Conservation (phyloP, 352 stramenopile genomes). For the Globisporangium solare region DNA sequence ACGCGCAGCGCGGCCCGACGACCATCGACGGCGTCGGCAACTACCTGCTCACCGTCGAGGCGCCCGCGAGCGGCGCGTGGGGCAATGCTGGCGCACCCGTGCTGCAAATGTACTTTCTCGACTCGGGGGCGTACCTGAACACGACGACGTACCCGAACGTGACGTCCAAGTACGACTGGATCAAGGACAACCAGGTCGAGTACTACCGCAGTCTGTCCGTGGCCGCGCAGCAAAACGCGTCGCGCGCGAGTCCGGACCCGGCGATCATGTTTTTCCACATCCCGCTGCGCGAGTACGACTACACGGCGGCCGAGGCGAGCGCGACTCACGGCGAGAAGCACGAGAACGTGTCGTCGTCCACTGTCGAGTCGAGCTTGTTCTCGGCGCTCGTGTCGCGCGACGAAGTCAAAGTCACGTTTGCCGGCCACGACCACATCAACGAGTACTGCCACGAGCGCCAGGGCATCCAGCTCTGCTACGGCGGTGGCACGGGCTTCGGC, state of each 20-base stretch:
- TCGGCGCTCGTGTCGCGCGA: slow-evolving; percentile 33
- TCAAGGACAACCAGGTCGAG: slow-evolving; percentile 41
- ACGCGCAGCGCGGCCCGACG: slow-evolving; percentile 39
- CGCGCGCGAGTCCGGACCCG: too few species aligned
- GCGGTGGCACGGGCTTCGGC: slow-evolving; percentile 39
- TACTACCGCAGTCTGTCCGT: slow-evolving; percentile 33
- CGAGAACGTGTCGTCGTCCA: slow-evolving; percentile 23
- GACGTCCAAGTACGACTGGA: slow-evolving; percentile 32
- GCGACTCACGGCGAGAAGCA: slow-evolving; percentile 21
- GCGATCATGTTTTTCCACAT: slow-evolving; percentile 32
- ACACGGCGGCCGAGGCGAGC: slow-evolving; percentile 13
- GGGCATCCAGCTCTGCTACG: slow-evolving; percentile 49
- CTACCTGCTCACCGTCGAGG: slow-evolving; percentile 50
- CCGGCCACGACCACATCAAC: slow-evolving; percentile 50
- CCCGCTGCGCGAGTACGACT: slow-evolving; percentile 40
- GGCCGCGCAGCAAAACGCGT: background rate
- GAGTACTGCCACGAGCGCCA: slow-evolving; percentile 45
- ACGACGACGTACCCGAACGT: slow-evolving; percentile 19
- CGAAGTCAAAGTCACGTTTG: slow-evolving; percentile 57
- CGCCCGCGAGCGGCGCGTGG: slow-evolving; percentile 34
- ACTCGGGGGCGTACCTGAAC: slow-evolving; percentile 38
- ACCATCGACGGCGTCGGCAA: slow-evolving; percentile 57
- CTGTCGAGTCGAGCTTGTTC: slow-evolving; percentile 33
- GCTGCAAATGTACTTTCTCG: slow-evolving; percentile 73
- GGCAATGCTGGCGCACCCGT: slow-evolving; percentile 24